Percentiles rank a stretch among this genome's conserved stretches.
These are phyloP conservation scores for Globisporangium takayamanum DNA, from an alignment of 352 stramenopile genomes.

Conservation along the genomic window DNA sequence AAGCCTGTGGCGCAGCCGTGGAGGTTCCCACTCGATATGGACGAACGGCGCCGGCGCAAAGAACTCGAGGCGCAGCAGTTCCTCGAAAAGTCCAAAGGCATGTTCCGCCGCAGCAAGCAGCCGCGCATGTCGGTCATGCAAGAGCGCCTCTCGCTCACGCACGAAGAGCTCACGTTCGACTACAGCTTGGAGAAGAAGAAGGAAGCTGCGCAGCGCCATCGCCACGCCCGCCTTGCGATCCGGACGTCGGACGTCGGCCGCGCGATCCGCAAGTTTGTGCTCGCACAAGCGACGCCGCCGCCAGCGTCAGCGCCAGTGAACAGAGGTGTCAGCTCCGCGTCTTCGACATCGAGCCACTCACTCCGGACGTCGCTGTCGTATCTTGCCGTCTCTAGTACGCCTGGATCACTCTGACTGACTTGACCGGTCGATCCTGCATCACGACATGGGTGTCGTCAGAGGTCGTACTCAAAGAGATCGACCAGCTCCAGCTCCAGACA, in stretches of 20 bases:
- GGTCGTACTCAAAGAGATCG: slow-evolving; percentile 42
- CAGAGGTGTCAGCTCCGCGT: no score
- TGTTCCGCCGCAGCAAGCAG: slow-evolving; percentile 14
- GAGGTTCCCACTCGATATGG: slow-evolving; percentile 56
- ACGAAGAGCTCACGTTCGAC: slow-evolving; percentile 21
- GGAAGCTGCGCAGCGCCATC: neutral
- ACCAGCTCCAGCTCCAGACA: slow-evolving; percentile 31
- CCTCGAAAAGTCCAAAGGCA: slow-evolving; percentile 21
- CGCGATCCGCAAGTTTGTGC: slow-evolving; percentile 40
- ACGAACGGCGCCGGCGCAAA: slow-evolving; percentile 22
- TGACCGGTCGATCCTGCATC: no score
- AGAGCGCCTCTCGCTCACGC: slow-evolving; percentile 37
- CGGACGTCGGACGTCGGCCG: slow-evolving; percentile 29
- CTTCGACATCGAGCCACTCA: slow-evolving; percentile 6
- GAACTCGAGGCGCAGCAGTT: slow-evolving; percentile 36
- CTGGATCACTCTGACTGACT: neutral
- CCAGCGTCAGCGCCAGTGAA: neutral
- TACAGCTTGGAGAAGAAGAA: slow-evolving; percentile 9
- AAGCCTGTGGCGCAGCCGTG: slow-evolving; percentile 37
- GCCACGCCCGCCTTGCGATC: slow-evolving; percentile 4
- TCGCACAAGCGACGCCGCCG: slow-evolving; percentile 20
- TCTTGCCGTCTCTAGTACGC: neutral
- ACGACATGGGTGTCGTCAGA: slow-evolving; percentile 14
- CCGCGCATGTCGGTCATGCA: slow-evolving; percentile 38
- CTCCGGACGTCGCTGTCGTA: slow-evolving; percentile 9